Evolutionary conservation across 225 moss, liverwort and hornwort species (phyloP).

Genomic region (Asterella californica): DNA sequence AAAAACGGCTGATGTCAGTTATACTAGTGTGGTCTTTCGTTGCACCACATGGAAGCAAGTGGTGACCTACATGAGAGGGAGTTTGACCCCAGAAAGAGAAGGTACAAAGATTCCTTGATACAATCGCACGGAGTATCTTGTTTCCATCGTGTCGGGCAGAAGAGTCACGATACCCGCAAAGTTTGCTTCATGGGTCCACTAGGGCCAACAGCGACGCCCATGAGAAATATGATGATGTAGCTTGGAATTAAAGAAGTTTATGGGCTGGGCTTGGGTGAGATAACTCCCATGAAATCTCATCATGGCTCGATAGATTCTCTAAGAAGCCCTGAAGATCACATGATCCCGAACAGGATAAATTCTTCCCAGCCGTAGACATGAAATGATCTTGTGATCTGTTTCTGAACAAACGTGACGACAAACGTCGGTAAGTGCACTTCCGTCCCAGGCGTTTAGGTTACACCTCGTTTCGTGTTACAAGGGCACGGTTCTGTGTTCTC

Average conservation of each 20-base stretch:
- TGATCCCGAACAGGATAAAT: background rate
- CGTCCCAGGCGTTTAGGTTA: background rate
- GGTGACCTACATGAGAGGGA: background rate
- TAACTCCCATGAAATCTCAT: background rate
- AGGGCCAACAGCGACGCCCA: background rate
- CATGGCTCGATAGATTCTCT: background rate
- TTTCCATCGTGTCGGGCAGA: background rate
- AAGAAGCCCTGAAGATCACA: background rate
- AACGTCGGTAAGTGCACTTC: background rate
- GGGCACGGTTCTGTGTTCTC: background rate
- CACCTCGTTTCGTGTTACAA: background rate
- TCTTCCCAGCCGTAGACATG: background rate
- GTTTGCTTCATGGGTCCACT: background rate
- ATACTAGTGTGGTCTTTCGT: background rate
- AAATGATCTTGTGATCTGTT: background rate
- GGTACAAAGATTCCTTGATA: background rate
- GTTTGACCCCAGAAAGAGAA: background rate
- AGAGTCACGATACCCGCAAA: background rate
- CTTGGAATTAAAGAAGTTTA: background rate
- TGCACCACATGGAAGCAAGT: background rate
- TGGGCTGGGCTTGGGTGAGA: background rate
- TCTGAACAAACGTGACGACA: background rate
- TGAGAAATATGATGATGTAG: background rate
- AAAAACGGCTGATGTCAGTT: background rate
- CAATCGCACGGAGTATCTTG: background rate